These are phyloP conservation scores for Ceratocystis diversiconidia DNA, from an alignment of 2,329 filamentous ascomycete species.

Conservation along the genomic window DNA sequence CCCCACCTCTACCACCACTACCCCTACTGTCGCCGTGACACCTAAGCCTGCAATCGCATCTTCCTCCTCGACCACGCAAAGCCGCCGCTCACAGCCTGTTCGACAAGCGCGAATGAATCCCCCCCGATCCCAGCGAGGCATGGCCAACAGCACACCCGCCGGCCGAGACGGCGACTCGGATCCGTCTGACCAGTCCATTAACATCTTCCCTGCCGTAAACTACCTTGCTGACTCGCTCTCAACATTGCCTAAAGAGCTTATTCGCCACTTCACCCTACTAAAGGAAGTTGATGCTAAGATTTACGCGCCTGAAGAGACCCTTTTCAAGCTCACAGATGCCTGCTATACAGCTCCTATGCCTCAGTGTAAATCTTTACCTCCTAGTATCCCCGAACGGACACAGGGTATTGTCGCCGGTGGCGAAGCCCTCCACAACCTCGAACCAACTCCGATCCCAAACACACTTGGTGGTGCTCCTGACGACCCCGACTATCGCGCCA, in stretches of 20 bases:
- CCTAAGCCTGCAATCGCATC: constrained; percentile 4
- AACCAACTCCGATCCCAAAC: constrained; percentile 28
- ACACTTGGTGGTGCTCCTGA: constrained; percentile 27
- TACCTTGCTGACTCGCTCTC: constrained; percentile 85
- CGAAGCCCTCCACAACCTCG: constrained; percentile 13
- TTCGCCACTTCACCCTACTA: constrained; percentile 85
- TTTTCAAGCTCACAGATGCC: constrained; percentile 59
- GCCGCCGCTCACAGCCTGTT: constrained; percentile 47
- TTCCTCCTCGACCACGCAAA: constrained; percentile 25
- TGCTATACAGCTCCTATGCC: constrained; percentile 35
- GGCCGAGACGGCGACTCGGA: constrained; percentile 33
- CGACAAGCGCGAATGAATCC: constrained; percentile 53
- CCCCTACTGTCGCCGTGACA: constrained; percentile 26
- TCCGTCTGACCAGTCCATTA: constrained; percentile 42
- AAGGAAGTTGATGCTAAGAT: constrained; percentile 98
- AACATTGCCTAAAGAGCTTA: constrained; percentile 84
- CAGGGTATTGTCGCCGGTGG: constrained; percentile 10
- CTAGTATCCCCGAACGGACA: neutral
- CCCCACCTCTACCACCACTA: constrained; percentile 25
- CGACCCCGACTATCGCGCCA: constrained; percentile 20
- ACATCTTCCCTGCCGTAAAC: constrained; percentile 52
- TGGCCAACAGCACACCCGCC: constrained; percentile 21
- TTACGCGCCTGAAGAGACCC: constrained; percentile 69
- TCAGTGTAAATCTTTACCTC: constrained; percentile 7
- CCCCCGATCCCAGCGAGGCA: constrained; percentile 32